Conservation (phyloP, 177 flowering plant genomes). For the Vitis hybrid region DNA sequence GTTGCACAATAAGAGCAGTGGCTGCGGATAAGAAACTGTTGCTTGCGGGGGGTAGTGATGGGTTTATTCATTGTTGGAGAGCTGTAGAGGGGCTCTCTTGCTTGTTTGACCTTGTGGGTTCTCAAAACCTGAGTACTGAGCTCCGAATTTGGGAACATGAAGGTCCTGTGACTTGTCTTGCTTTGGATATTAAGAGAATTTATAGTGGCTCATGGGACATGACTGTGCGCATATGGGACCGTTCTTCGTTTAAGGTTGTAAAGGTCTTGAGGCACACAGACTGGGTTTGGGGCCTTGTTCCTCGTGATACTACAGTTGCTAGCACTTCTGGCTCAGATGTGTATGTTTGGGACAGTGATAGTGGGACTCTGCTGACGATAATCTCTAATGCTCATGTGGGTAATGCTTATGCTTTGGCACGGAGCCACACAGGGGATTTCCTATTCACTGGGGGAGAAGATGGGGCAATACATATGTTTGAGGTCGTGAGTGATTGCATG, state of each 20-base stretch:
- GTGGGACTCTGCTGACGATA: conserved; percentile 36
- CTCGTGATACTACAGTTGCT: conserved; percentile 65
- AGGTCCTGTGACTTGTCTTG: conserved; percentile 85
- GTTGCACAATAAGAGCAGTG: conserved; percentile 87
- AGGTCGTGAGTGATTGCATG: conserved; percentile 28
- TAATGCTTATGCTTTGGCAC: conserved; percentile 57
- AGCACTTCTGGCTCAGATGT: conserved; percentile 79
- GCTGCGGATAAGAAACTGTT: conserved; percentile 73
- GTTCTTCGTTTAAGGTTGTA: conserved; percentile 50
- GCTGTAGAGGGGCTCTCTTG: conserved; percentile 55
- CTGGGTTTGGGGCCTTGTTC: conserved; percentile 82
- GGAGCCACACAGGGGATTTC: conserved; percentile 71
- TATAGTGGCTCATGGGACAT: conserved; percentile 99
- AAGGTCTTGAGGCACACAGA: conserved; percentile 72
- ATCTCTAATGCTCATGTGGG: conserved; percentile 62
- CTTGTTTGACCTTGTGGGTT: conserved; percentile 68
- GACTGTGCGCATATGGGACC: conserved; percentile 90
- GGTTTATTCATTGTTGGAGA: conserved; percentile 85
- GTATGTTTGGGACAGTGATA: conserved; percentile 71
- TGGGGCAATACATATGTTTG: conserved; percentile 87
- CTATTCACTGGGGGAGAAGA: conserved; percentile 93
- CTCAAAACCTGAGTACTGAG: conserved; percentile 39
- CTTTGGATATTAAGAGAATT: conserved; percentile 66
- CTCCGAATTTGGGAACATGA: conserved; percentile 82
- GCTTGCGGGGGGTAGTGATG: conserved; percentile 89